phyloP scores from a whole-genome alignment of 441 rosid genomes.

The Gossypium gossypioides region DNA sequence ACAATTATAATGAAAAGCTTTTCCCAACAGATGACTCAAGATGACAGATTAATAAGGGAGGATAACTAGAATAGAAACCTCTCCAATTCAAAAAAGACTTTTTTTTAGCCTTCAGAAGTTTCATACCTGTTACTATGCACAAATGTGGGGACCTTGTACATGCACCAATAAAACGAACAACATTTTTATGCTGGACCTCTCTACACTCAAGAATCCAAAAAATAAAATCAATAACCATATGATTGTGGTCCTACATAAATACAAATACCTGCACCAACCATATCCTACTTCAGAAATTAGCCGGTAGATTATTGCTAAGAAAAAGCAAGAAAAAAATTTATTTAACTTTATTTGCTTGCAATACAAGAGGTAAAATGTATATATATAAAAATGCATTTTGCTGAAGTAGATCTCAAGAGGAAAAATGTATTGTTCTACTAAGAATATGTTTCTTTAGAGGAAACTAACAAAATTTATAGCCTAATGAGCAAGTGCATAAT shows the following conservation, averaged over 20 bases:
- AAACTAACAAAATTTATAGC: neutral
- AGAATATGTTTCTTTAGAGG: neutral
- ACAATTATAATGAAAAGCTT: neutral
- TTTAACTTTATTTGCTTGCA: neutral
- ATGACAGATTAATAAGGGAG: neutral
- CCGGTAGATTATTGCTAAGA: neutral
- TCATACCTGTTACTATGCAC: conserved; percentile 62
- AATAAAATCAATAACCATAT: neutral
- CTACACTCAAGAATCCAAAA: conserved; percentile 27
- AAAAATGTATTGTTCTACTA: neutral
- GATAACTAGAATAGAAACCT: neutral
- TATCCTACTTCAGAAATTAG: neutral
- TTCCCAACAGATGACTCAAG: neutral
- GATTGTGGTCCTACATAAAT: neutral
- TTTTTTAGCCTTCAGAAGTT: neutral
- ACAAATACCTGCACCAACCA: neutral
- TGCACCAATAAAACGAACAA: conserved; percentile 68
- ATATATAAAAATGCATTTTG: neutral
- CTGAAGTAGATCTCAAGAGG: neutral
- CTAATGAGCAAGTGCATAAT: neutral
- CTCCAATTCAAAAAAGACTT: neutral
- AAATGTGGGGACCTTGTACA: conserved; percentile 51
- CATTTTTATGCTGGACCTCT: conserved; percentile 54
- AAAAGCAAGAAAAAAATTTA: neutral
- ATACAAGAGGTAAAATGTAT: neutral